A percentile compares a stretch with the other conserved stretches of the same genome.
phyloP scores from a whole-genome alignment of 1,284 basidiomycete species.

The Porogramme epimiltina region DNA sequence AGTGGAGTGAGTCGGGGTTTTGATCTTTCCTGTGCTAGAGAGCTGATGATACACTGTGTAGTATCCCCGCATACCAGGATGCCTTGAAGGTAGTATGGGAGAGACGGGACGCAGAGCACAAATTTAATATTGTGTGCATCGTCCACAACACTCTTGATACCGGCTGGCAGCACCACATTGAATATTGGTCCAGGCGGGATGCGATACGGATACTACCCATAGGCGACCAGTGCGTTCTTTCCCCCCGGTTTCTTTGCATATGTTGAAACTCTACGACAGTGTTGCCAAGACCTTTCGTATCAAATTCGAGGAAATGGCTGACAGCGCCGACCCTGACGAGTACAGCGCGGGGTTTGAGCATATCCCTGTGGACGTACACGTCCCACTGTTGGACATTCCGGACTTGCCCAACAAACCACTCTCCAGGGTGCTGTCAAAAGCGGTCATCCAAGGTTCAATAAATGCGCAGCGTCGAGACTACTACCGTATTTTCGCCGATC shows the following conservation, averaged over 20 bases:
- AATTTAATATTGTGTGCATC: constrained; percentile 41
- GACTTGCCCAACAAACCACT: constrained; percentile 23
- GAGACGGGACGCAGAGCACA: constrained; percentile 32
- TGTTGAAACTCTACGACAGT: constrained; percentile 4
- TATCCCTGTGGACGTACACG: constrained; percentile 38
- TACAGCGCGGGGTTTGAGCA: constrained; percentile 36
- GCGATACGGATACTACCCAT: constrained; percentile 39
- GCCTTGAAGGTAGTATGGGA: constrained; percentile 38
- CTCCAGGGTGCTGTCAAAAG: constrained; percentile 31
- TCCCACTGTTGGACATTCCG: constrained; percentile 37
- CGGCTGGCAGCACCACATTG: constrained; percentile 34
- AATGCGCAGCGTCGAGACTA: constrained; percentile 36
- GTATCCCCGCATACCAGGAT: constrained; percentile 25
- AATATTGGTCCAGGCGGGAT: constrained; percentile 37
- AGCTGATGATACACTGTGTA: background rate
- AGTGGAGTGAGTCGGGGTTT: constrained; percentile 29
- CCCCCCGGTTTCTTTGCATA: background rate
- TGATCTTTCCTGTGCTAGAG: background rate
- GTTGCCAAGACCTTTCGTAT: constrained; percentile 34
- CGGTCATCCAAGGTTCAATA: constrained; percentile 41
- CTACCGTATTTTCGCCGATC: constrained; percentile 33
- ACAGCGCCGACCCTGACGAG: constrained; percentile 30
- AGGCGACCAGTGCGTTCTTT: constrained; percentile 35
- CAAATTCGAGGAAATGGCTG: constrained; percentile 33
- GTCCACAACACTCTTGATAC: constrained; percentile 37